These are phyloP conservation scores for Mucor plumbeus DNA, from an alignment of 371 early-diverging fungal genomes.

Conservation along the genomic window DNA sequence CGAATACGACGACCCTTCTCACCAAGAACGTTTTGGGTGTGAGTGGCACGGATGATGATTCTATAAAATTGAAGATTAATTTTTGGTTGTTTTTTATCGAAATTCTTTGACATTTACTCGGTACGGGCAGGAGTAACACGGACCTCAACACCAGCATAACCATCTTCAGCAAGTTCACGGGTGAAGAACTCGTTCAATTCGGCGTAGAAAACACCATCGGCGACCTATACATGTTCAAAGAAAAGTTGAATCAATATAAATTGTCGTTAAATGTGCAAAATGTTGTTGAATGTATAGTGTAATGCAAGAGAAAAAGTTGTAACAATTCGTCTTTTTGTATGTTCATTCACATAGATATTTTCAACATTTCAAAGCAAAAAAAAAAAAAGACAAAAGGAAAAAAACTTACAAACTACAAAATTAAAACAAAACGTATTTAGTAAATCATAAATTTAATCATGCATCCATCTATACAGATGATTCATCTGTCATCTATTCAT, in stretches of 20 bases:
- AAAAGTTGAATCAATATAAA: background rate
- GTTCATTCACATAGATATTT: background rate
- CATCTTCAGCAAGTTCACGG: slow-evolving; percentile 91
- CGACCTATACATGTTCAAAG: slow-evolving; percentile 67
- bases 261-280: background rate
- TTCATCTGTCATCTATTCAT: background rate
- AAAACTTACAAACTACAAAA: slow-evolving; percentile 56
- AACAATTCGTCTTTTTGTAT: background rate
- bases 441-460: slow-evolving; percentile 27
- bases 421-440: background rate
- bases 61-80: slow-evolving; percentile 18
- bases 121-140: slow-evolving; percentile 98
- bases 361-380: background rate
- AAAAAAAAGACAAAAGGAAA: background rate
- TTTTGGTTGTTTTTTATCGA: background rate
- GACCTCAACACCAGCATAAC: slow-evolving; percentile 98
- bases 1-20: no score
- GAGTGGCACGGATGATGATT: slow-evolving; percentile 66
- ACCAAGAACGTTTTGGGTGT: no score
- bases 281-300: background rate
- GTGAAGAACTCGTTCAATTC: slow-evolving; percentile 33
- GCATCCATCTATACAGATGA: slow-evolving; percentile 16
- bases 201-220: slow-evolving; percentile 69
- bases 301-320: background rate
- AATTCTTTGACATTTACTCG: slow-evolving; percentile 60